Conservation (phyloP, 441 rosid species). For the Euphorbia corollata region DNA sequence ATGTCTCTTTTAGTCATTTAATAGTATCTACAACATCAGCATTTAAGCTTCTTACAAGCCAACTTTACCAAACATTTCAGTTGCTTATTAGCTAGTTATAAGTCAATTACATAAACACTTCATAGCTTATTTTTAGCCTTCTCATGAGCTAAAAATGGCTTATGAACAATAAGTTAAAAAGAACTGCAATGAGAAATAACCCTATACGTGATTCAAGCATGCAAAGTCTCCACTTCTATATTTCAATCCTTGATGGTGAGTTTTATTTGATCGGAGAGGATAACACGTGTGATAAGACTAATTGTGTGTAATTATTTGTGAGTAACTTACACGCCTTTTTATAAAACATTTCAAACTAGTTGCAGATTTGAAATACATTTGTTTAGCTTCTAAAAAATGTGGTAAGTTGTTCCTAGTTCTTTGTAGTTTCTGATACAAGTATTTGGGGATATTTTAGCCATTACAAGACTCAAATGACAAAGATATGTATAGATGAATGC, state of each 20-base stretch:
- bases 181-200: too few species aligned
- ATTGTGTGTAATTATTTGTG: not conserved
- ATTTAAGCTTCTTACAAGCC: too few species aligned
- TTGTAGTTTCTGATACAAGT: not conserved
- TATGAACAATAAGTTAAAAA: too few species aligned
- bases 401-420: not conserved
- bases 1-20: too few species aligned
- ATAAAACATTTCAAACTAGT: not conserved
- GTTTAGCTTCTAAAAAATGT: not conserved
- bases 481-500: not conserved
- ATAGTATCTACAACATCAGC: too few species aligned
- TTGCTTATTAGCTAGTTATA: too few species aligned
- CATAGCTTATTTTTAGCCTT: too few species aligned
- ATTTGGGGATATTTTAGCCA: not conserved
- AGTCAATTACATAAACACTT: too few species aligned
- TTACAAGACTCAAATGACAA: not conserved
- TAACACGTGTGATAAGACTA: not conserved
- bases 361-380: not conserved
- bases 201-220: not conserved
- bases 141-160: too few species aligned
- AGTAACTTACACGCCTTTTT: not conserved
- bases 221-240: not conserved
- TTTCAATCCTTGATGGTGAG: not conserved
- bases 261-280: not conserved
- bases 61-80: too few species aligned